Conservation (phyloP, 371 early-diverging fungal species). For the Chytridiales sp. region DNA sequence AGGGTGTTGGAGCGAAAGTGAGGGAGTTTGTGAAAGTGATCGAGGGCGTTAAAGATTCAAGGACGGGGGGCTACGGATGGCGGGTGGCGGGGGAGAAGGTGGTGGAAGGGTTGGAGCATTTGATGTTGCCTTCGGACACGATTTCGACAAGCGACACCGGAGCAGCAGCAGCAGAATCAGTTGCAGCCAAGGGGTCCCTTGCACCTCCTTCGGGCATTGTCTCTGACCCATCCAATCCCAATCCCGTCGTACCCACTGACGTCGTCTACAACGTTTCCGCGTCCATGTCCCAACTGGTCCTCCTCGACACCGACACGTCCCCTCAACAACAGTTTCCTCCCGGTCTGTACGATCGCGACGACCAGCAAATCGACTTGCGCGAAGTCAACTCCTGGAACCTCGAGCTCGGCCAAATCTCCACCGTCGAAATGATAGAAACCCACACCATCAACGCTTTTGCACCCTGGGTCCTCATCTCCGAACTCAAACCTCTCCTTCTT, state of each 20-base stretch:
- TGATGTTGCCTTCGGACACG: conserved; percentile 10
- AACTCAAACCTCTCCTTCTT: conserved; percentile 32
- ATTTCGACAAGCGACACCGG: neutral
- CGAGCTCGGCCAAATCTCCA: conserved; percentile 42
- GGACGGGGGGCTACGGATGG: conserved; percentile 18
- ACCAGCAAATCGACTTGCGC: conserved; percentile 50
- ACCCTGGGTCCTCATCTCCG: conserved; percentile 48
- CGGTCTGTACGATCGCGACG: conserved; percentile 46
- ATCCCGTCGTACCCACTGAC: neutral
- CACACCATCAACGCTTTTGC: conserved; percentile 53
- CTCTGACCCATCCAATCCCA: conserved; percentile 15
- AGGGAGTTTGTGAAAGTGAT: conserved; percentile 18
- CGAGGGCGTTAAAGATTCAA: conserved; percentile 39
- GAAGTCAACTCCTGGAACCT: conserved; percentile 44
- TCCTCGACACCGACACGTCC: conserved; percentile 24
- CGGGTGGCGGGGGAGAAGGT: too few species aligned
- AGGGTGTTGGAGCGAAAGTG: conserved; percentile 15
- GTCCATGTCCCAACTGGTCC: conserved; percentile 34
- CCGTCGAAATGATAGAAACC: conserved; percentile 52
- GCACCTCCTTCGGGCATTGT: conserved; percentile 4
- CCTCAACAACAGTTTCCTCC: conserved; percentile 34
- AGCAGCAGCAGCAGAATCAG: conserved; percentile 1
- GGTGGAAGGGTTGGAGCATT: conserved; percentile 12
- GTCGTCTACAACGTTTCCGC: conserved; percentile 19
- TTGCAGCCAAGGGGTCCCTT: neutral